Conservation (phyloP, 140 eudicot genomes). For the Erigeron philadelphicus region DNA sequence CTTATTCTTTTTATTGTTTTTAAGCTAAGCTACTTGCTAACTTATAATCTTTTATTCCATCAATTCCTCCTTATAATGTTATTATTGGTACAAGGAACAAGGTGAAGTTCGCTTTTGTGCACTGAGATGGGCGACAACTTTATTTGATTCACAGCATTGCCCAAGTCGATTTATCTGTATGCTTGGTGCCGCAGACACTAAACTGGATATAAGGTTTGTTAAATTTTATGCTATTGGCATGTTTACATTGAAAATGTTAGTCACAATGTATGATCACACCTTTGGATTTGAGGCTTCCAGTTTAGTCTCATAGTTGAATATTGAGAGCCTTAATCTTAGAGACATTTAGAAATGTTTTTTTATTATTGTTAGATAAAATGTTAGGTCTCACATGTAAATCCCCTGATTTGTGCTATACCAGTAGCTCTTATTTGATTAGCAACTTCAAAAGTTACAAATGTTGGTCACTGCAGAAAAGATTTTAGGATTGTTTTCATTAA, state of each 20-base stretch:
- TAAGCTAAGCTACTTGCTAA: conserved; percentile 4
- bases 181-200: conserved; percentile 82
- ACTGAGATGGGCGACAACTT: conserved; percentile 91
- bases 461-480: background rate
- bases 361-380: no score
- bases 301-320: no score
- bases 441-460: background rate
- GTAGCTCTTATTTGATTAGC: no score
- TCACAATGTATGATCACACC: background rate
- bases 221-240: background rate
- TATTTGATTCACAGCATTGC: conserved; percentile 79
- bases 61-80: background rate
- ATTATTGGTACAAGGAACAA: conserved; percentile 58
- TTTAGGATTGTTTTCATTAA: background rate
- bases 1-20: background rate
- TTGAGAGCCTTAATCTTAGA: no score
- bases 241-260: background rate
- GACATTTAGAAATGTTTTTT: no score
- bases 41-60: conserved; percentile 7
- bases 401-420: no score
- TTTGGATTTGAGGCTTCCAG: background rate
- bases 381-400: no score
- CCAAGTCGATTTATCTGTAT: conserved; percentile 92
- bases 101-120: conserved; percentile 96
- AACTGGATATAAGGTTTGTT: conserved; percentile 82